Conservation (phyloP, 2,329 filamentous ascomycete genomes). For the Colletotrichum spinosum region DNA sequence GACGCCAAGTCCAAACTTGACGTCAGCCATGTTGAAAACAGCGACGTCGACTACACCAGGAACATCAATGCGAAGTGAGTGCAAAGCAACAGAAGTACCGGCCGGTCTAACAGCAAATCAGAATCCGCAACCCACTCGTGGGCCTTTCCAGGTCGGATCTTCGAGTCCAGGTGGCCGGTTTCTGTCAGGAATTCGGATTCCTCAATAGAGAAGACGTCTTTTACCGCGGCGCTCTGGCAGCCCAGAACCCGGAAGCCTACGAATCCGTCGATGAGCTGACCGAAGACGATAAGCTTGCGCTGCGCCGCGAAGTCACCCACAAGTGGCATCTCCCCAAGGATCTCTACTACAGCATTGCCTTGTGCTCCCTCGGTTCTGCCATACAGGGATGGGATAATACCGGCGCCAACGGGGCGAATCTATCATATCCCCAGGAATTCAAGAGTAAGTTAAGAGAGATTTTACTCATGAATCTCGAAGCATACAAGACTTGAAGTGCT, state of each 20-base stretch:
- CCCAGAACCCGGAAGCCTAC: conserved; percentile 40
- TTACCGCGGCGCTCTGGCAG: conserved; percentile 44
- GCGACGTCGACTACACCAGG: conserved; percentile 42
- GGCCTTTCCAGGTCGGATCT: conserved; percentile 42
- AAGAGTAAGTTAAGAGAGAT: conserved; percentile 37
- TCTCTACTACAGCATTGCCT: conserved; percentile 44
- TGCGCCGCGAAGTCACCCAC: conserved; percentile 43
- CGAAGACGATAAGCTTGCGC: conserved; percentile 40
- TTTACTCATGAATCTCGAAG: too few species aligned
- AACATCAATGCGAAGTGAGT: conserved; percentile 48
- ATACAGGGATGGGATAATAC: conserved; percentile 59
- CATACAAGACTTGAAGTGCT: too few species aligned
- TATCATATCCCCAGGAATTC: conserved; percentile 51
- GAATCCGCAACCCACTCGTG: conserved; percentile 44
- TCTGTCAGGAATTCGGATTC: conserved; percentile 44
- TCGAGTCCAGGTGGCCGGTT: conserved; percentile 39
- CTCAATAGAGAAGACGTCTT: conserved; percentile 43
- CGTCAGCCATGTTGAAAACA: conserved; percentile 38
- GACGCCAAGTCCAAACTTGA: conserved; percentile 37
- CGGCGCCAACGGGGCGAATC: conserved; percentile 53
- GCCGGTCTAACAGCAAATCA: conserved; percentile 10
- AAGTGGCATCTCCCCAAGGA: conserved; percentile 44
- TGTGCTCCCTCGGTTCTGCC: conserved; percentile 46
- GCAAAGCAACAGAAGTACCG: not conserved
- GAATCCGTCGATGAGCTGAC: conserved; percentile 41